Percentiles rank a stretch among this genome's conserved stretches.
Evolutionary conservation across 768 basidiomycete genomes (phyloP).

Genomic region (Termitomyces sp.): DNA sequence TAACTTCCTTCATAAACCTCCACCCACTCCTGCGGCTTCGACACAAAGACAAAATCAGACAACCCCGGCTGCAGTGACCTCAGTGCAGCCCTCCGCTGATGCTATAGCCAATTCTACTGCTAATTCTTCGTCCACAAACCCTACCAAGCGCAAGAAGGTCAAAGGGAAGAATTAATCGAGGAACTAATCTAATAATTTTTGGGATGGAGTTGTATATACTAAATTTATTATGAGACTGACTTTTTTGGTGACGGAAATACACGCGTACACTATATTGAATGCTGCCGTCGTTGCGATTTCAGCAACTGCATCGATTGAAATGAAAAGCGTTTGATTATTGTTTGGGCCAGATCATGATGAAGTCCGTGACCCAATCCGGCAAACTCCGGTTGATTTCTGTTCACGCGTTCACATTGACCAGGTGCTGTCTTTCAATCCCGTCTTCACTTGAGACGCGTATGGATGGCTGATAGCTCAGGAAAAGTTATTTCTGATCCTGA

Average conservation of each 20-base stretch:
- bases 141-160: constrained; percentile 16
- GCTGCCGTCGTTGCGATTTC: too few species aligned
- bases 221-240: neutral
- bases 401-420: neutral
- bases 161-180: constrained; percentile 9
- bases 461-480: constrained; percentile 3
- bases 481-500: neutral
- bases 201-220: neutral
- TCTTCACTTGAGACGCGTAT: neutral
- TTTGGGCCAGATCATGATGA: too few species aligned
- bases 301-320: too few species aligned
- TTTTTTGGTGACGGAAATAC: neutral
- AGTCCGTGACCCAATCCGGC: neutral
- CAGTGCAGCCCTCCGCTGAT: neutral
- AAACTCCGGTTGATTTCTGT: constrained; percentile 7
- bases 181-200: neutral
- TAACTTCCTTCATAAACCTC: constrained; percentile 53
- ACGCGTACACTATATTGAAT: neutral
- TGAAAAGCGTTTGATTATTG: too few species aligned
- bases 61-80: neutral
- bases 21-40: neutral
- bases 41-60: constrained; percentile 4
- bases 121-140: constrained; percentile 7
- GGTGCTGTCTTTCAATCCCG: neutral
- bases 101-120: constrained; percentile 2